These are phyloP conservation scores for Rutidosis leptorrhynchoides DNA, from an alignment of 129 eudicot genomes.

Conservation along the genomic window DNA sequence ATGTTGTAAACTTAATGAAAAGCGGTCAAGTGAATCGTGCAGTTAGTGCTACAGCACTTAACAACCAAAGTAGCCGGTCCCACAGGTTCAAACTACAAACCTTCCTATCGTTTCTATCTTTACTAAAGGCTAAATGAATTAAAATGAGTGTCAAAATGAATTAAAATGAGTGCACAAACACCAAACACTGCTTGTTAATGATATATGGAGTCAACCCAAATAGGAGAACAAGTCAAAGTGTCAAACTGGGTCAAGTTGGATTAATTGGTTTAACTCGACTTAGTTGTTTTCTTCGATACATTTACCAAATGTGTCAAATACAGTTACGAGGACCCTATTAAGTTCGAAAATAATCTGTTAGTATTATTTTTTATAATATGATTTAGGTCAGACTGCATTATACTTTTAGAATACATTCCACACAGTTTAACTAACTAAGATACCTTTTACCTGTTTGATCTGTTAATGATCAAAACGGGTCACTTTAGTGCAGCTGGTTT, in stretches of 20 bases:
- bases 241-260: background rate
- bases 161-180: too few species aligned
- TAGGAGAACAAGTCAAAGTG: background rate
- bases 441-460: background rate
- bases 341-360: too few species aligned
- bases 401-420: background rate
- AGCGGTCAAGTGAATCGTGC: slow-evolving; percentile 71
- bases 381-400: background rate
- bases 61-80: slow-evolving; percentile 62
- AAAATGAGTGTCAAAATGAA: background rate
- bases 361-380: too few species aligned
- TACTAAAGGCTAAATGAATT: background rate
- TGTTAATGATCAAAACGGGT: background rate
- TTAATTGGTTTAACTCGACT: too few species aligned
- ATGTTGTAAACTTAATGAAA: slow-evolving; percentile 61
- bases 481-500: too few species aligned
- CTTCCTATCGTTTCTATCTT: background rate
- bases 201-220: background rate
- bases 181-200: background rate
- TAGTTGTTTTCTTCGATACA: too few species aligned
- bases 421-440: too few species aligned
- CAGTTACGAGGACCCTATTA: too few species aligned
- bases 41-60: slow-evolving; percentile 58
- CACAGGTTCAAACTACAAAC: slow-evolving; percentile 50
- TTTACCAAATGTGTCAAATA: too few species aligned